These are phyloP conservation scores for Berkeleyomyces rouxiae DNA, from an alignment of 2,329 filamentous ascomycete species.

Conservation along the genomic window DNA sequence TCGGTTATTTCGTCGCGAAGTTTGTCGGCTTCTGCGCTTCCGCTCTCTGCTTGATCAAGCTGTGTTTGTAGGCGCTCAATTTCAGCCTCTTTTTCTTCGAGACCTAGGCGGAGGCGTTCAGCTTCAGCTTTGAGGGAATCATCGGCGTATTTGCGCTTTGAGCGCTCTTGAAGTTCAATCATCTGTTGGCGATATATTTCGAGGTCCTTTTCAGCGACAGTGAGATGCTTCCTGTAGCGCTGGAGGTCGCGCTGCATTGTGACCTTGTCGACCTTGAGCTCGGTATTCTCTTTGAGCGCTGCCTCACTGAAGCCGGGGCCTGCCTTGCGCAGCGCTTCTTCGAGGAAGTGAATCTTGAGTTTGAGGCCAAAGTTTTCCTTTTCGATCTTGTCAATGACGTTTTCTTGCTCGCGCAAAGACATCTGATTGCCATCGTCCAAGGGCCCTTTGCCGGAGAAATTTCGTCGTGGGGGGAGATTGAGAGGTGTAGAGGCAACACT, in stretches of 20 bases:
- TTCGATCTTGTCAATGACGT: slow-evolving; percentile 86
- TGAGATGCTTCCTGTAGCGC: slow-evolving; percentile 70
- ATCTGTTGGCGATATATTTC: slow-evolving; percentile 72
- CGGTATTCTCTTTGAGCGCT: slow-evolving; percentile 85
- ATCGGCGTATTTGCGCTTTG: slow-evolving; percentile 59
- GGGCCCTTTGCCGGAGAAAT: slow-evolving; percentile 42
- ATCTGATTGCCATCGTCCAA: slow-evolving; percentile 78
- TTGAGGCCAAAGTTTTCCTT: slow-evolving; percentile 98
- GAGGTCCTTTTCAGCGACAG: slow-evolving; percentile 68
- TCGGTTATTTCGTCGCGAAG: slow-evolving; percentile 60
- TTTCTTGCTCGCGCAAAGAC: slow-evolving; percentile 86
- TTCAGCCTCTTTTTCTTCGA: slow-evolving; percentile 43
- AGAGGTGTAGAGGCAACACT: slow-evolving; percentile 74
- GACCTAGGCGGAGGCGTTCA: slow-evolving; percentile 36
- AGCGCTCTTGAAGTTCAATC: slow-evolving; percentile 63
- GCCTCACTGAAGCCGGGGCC: slow-evolving; percentile 81
- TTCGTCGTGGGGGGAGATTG: slow-evolving; percentile 46
- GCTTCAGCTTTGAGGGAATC: slow-evolving; percentile 48
- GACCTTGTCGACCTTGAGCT: slow-evolving; percentile 82
- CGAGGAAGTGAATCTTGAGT: slow-evolving; percentile 90
- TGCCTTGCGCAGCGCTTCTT: slow-evolving; percentile 73
- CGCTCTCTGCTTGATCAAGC: slow-evolving; percentile 29
- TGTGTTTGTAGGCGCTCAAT: slow-evolving; percentile 43
- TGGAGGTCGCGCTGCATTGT: slow-evolving; percentile 79
- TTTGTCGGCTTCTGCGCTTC: slow-evolving; percentile 22